These are phyloP conservation scores for Lathyrus oleraceus DNA, from an alignment of 306 rosid genomes.

Conservation along the genomic window DNA sequence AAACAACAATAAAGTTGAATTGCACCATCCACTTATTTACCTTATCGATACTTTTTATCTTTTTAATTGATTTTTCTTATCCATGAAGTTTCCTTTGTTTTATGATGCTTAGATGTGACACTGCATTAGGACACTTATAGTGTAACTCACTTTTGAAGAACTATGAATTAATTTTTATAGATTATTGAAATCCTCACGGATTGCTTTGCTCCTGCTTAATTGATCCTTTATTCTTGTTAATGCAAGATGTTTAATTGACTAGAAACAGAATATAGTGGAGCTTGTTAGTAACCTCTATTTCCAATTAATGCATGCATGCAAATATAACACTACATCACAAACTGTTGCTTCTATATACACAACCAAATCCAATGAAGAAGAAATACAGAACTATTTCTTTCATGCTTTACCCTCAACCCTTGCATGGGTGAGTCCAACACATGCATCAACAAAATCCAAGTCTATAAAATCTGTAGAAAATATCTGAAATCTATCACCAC, in stretches of 20 bases:
- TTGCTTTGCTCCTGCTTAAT: neutral
- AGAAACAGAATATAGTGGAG: neutral
- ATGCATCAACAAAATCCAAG: constrained; percentile 80
- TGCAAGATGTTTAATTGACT: neutral
- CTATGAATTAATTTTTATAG: neutral
- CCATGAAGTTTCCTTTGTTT: neutral
- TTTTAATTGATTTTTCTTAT: neutral
- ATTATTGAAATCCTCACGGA: neutral
- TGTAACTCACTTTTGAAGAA: neutral
- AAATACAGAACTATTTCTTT: neutral
- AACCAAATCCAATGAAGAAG: neutral
- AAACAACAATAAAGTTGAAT: neutral
- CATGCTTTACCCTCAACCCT: constrained; percentile 64
- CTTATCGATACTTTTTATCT: neutral
- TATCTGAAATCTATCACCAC: constrained; percentile 63
- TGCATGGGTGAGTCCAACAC: constrained; percentile 72
- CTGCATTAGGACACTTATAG: no score
- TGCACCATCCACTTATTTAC: neutral
- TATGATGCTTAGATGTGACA: neutral
- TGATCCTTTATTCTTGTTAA: neutral
- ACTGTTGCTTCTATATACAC: neutral
- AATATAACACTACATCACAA: neutral
- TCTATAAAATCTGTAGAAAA: constrained; percentile 80
- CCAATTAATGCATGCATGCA: neutral
- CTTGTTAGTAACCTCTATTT: neutral